These are phyloP conservation scores for Podospora bellae-mahoneyi DNA, from an alignment of 495 filamentous ascomycete species.

Conservation along the genomic window DNA sequence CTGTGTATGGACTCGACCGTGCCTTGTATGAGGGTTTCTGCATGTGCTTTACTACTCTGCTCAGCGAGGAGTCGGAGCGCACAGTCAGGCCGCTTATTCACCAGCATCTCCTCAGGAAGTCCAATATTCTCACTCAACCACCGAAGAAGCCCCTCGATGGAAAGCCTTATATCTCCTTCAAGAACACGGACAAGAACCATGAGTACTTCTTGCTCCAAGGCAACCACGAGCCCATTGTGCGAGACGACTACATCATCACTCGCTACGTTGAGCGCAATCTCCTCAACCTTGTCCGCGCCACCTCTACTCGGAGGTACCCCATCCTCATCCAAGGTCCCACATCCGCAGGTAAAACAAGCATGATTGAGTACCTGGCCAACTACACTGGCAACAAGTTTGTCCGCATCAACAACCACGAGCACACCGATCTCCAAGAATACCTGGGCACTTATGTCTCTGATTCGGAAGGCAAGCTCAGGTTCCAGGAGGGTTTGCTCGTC, in stretches of 20 bases:
- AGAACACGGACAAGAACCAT: slow-evolving; percentile 54
- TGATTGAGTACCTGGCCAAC: slow-evolving; percentile 97
- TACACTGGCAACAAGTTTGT: slow-evolving; percentile 95
- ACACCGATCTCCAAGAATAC: slow-evolving; percentile 97
- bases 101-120: slow-evolving; percentile 65
- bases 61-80: slow-evolving; percentile 72
- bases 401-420: slow-evolving; percentile 98
- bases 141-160: slow-evolving; percentile 73
- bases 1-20: slow-evolving; percentile 81
- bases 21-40: slow-evolving; percentile 93
- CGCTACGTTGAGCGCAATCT: slow-evolving; percentile 92
- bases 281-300: slow-evolving; percentile 87
- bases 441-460: slow-evolving; percentile 90
- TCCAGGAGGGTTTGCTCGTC: slow-evolving; percentile 92
- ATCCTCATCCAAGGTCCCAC: slow-evolving; percentile 97
- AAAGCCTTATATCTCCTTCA: slow-evolving; percentile 74
- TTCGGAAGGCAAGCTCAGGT: slow-evolving; percentile 74
- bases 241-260: slow-evolving; percentile 91
- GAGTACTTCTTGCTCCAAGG: slow-evolving; percentile 92
- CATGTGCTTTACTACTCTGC: slow-evolving; percentile 93
- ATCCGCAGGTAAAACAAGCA: slow-evolving; percentile 95
- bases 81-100: slow-evolving; percentile 78
- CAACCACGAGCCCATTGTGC: slow-evolving; percentile 57
- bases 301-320: slow-evolving; percentile 85
- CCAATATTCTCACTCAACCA: slow-evolving; percentile 66